Evolutionary conservation across 208 protist species (phyloP).

Genomic region (Trypanosomatidae sp.): DNA sequence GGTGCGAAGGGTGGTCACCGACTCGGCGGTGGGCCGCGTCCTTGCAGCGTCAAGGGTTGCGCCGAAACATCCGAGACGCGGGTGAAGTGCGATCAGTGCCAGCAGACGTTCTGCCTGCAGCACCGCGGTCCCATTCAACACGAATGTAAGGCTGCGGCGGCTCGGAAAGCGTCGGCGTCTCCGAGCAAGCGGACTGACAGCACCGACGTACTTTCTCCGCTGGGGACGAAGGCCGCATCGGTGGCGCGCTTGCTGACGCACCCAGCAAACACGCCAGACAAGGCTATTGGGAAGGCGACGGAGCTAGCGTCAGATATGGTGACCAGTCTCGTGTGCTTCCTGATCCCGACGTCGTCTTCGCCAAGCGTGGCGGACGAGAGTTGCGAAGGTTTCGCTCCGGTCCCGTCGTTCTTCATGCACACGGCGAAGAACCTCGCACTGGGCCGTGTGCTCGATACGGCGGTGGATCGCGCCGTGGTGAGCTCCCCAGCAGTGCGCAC

Average conservation of each 20-base stretch:
- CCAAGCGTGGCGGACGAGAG: background rate
- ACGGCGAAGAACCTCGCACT: conserved; percentile 49
- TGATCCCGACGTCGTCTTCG: conserved; percentile 19
- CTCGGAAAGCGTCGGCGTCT: too few relatives aligned
- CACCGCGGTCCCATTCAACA: conserved; percentile 62
- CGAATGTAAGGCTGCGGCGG: conserved; percentile 35
- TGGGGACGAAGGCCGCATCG: conserved; percentile 16
- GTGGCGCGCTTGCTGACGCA: conserved; percentile 34
- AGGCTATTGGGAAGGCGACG: conserved; percentile 60
- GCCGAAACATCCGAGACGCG: conserved; percentile 28
- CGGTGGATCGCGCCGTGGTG: conserved; percentile 50
- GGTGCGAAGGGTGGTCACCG: conserved; percentile 13
- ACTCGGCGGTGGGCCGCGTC: conserved; percentile 18
- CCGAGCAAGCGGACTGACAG: too few relatives aligned
- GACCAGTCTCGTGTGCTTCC: conserved; percentile 58
- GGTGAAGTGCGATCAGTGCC: conserved; percentile 68
- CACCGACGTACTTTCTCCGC: conserved; percentile 8
- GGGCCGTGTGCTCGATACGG: conserved; percentile 62
- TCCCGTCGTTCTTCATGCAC: conserved; percentile 76
- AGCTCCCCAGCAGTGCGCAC: conserved; percentile 33
- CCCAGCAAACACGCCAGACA: conserved; percentile 50
- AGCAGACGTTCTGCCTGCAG: conserved; percentile 67
- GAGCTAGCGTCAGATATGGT: conserved; percentile 52
- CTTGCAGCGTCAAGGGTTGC: conserved; percentile 53
- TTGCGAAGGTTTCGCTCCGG: conserved; percentile 27